Evolutionary conservation across 2,329 filamentous ascomycete genomes (phyloP), one percentile per base, ranked within the genome.

Genomic region (Fragosphaeria purpurea): DNA sequence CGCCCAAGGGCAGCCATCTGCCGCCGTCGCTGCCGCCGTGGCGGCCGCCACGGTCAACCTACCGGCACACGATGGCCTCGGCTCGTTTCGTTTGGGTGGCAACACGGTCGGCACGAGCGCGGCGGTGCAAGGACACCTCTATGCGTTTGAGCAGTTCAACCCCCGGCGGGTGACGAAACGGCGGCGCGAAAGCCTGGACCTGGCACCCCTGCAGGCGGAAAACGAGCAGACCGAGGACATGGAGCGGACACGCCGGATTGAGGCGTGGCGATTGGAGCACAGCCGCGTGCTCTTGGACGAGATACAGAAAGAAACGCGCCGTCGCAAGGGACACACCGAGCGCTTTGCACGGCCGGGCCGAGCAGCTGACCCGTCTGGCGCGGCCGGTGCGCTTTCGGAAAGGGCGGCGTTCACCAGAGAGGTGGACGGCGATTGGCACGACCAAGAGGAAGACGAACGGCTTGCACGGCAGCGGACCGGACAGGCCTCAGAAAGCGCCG

Each of bases 11-110:
- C 45, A 46, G 10, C 32, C 35, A 30, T 7, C 11, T n/a, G 4
- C 45, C 46, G 59, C 59, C 72, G 22, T 43, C 35, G 22, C 22
- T 22, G 10, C 44, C 1, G 33, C 48, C 10, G 30, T 47, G 4
- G 38, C 50, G 3, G 42, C 41, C 2, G 44, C 54, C 4, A 51
- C 52, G 0, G 52, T 57, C 13, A 55, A 63, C 68, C 76, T 98
- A n/a, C 93, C 93, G 0, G 80, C 83, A 1, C 93, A 98, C 62
- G 90, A 98, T 71, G 93, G 93, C 2, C 68, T 97, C 44, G 93
- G 93, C 5, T 87, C 85, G 6, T 98, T 98, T 65, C 79, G 73
- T 66, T 54, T 87, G 62, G 53, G 51, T 7, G 53, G 51, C 10
- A 64, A 87, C 69, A 62, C 80, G 57, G 68, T 77, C 63, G 62